Base-by-base conservation (phyloP, 2,329 filamentous ascomycete species). In the Aspergillus awamori region DNA sequence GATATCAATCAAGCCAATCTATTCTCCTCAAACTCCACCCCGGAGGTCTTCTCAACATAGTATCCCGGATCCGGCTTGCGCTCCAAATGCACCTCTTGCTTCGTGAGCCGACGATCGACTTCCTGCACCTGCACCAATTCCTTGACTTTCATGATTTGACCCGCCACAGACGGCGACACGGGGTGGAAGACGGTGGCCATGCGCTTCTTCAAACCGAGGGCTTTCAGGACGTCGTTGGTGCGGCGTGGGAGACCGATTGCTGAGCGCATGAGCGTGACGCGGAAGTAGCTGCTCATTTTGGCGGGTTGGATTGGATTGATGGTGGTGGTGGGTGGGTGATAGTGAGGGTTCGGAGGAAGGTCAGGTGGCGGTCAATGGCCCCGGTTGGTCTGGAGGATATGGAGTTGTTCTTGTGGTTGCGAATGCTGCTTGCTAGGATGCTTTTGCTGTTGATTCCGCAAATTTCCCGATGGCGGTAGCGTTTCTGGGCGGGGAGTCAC, bases 81-180 rank as follows among this genome's bases (percentile, higher is more conserved):
- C 78, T 86, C 82, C 55, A 83, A 85, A 79, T 87, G 87, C 72
- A 96, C 83, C 81, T 96, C 86, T 59, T 80, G 77, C 73, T 87
- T 86, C 7, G 83, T 88, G 78, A 92, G 75, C 33, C 84, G 76
- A 63, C 79, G 75, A 36, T 88, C 87, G 48, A 96, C 92, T 80
- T 96, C 93, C 67, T 87, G 82, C 38, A 97, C 92, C 57, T 86
- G 83, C 49, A 97, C 91, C 65, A 97, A 82, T 80, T 97, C 93
- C 82, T 97, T 97, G 70, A 97, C 92, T 78, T 90, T 89, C 83
- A 97, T 89, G 72, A 97, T 92, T 82, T 96, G 92, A 74, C 93
- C 93, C 8, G 93, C 93, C 64, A 92, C 87, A 68, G 92, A 88
- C 45, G 88, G 87, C 63, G 86, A 86, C 63, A 96, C 92, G 39